Base-by-base conservation (phyloP, 169 alveolate species). In the Plasmodium gallinaceum region DNA sequence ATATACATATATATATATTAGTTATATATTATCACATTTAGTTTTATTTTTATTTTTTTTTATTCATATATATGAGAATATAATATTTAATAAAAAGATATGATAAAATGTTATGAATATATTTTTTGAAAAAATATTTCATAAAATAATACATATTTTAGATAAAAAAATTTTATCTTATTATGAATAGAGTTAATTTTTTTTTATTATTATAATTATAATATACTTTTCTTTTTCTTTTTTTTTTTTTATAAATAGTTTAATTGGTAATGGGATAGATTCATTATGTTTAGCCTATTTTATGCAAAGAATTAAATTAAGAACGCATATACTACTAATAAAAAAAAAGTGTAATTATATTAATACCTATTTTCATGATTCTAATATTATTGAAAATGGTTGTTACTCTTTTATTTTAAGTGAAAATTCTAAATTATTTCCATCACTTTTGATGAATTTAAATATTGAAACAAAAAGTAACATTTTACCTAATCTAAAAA, bases 251-350 rank as follows among this genome's bases (percentile, higher is more conserved):
- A 37, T 58, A 26, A 60, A 22, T 42, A 78, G 90, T 69, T n/a
- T 78, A 42, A 61, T 78, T 42, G 90, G 90, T 58, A 74, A 74
- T 39, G 71, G 48, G n/a, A 24, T 68, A 10, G 90, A 66, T 43
- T 64, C 90, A 45, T 26, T 78, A 46, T 78, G 70, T 20, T 18
- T 78, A 39, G 18, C 72, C n/a, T 58, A 65, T n/a, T 78, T 48
- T 42, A 42, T 78, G n/a, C 65, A 58, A 39, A 48, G 51, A 65
- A 64, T 48, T 10, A 78, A 64, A 37, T 22, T 46, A 20, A 66
- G 26, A n/a, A 32, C 66, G 8, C 45, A 64, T 7, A 43, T 78
- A 57, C 20, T 78, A 42, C 7, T 39, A 26, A 24, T 45, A 14
- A 78, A 78, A 0, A 78, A 22, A 45, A 78, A 39, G 32, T 65